phyloP scores from a whole-genome alignment of 2,329 filamentous ascomycete species.

The Trichoderma sp. region DNA sequence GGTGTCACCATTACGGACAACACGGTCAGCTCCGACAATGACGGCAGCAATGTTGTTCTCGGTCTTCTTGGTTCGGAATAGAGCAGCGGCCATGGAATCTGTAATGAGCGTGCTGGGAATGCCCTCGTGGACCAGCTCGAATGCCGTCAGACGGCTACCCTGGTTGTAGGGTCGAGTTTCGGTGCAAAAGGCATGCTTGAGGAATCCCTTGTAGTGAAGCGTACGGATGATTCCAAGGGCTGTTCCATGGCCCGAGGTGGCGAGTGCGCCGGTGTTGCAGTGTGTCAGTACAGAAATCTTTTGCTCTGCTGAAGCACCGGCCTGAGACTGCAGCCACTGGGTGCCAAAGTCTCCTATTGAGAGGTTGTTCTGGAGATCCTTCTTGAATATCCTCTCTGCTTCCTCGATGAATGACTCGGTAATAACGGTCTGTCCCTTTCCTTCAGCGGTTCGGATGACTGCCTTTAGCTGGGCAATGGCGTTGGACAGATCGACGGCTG shows the following conservation, averaged over 20 bases:
- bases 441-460: conserved; percentile 57
- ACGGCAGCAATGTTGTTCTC: conserved; percentile 77
- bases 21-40: conserved; percentile 91
- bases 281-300: conserved; percentile 85
- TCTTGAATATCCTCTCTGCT: conserved; percentile 83
- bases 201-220: conserved; percentile 65
- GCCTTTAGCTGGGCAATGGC: conserved; percentile 79
- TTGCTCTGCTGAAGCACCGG: conserved; percentile 51
- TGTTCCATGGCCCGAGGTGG: conserved; percentile 96
- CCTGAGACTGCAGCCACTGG: conserved; percentile 74
- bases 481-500: conserved; percentile 92
- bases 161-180: conserved; percentile 98
- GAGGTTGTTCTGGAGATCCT: conserved; percentile 86
- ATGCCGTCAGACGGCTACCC: conserved; percentile 90
- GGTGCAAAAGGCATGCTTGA: conserved; percentile 90
- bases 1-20: conserved; percentile 95
- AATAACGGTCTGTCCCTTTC: conserved; percentile 55
- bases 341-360: conserved; percentile 83
- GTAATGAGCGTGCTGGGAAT: conserved; percentile 92
- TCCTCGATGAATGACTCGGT: conserved; percentile 73
- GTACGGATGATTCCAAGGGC: conserved; percentile 92
- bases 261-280: conserved; percentile 96
- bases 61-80: conserved; percentile 68
- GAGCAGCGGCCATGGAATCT: conserved; percentile 92
- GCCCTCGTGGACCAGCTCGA: conserved; percentile 90